These are phyloP conservation scores for Teunomyces kruisii DNA, from an alignment of 805 yeast genomes.

Conservation along the genomic window DNA sequence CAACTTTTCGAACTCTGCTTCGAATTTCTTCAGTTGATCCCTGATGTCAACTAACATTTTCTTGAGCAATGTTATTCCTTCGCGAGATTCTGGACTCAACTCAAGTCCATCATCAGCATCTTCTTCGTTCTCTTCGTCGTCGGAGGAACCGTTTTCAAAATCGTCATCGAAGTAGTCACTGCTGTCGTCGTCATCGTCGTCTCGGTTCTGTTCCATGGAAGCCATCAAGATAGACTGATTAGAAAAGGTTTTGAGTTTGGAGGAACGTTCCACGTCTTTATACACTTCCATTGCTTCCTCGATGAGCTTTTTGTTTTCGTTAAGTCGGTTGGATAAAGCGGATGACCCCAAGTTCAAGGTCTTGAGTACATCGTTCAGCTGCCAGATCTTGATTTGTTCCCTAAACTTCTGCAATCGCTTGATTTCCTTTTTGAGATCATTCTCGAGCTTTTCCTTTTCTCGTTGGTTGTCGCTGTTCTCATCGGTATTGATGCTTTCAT, in stretches of 20 bases:
- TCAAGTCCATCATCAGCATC: conserved; percentile 14
- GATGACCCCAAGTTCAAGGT: conserved; percentile 11
- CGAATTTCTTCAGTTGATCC: conserved; percentile 36
- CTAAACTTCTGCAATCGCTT: conserved; percentile 46
- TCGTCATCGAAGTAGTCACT: conserved; percentile 23
- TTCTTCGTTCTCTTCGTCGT: conserved; percentile 13
- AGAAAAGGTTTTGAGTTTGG: conserved; percentile 44
- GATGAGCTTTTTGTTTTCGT: conserved; percentile 38
- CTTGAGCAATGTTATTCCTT: conserved; percentile 33
- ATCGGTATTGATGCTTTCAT: conserved; percentile 32
- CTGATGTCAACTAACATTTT: conserved; percentile 29
- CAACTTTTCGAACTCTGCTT: conserved; percentile 41
- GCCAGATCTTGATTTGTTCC: conserved; percentile 48
- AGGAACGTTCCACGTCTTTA: conserved; percentile 42
- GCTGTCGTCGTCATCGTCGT: conserved; percentile 25
- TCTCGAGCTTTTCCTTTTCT: conserved; percentile 43
- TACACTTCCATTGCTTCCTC: conserved; percentile 48
- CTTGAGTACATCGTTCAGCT: conserved; percentile 26
- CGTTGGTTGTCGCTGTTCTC: conserved; percentile 42
- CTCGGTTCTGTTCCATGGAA: conserved; percentile 28
- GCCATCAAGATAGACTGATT: conserved; percentile 48
- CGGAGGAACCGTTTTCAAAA: conserved; percentile 23
- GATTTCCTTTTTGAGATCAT: conserved; percentile 45
- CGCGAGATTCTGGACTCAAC: conserved; percentile 33
- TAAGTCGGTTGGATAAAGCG: conserved; percentile 20